Percentiles rank a stretch among this genome's conserved stretches.
These are phyloP conservation scores for Saccharomycopsis sp. DNA, from an alignment of 805 yeast genomes.

Conservation along the genomic window DNA sequence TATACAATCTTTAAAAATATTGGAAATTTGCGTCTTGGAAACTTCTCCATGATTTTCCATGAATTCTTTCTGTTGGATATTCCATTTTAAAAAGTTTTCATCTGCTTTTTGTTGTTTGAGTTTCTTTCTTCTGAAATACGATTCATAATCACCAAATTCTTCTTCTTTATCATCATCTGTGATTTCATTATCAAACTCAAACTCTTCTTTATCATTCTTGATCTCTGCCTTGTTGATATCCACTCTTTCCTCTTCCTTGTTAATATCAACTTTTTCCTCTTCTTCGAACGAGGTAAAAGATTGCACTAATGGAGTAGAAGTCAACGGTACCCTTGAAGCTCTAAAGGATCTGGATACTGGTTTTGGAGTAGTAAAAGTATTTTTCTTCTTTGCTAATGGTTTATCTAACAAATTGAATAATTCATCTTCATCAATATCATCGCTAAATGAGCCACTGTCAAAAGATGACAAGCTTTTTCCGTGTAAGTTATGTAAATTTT, in stretches of 20 bases:
- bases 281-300: background rate
- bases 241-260: background rate
- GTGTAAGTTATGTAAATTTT: no score
- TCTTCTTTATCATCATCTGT: slow-evolving; percentile 3
- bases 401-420: no score
- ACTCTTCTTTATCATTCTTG: background rate
- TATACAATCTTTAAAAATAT: slow-evolving; percentile 49
- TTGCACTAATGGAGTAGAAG: background rate
- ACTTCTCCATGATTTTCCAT: slow-evolving; percentile 15
- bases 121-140: slow-evolving; percentile 53
- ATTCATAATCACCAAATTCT: slow-evolving; percentile 54
- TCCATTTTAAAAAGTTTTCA: slow-evolving; percentile 39
- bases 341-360: background rate
- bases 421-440: no score
- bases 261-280: background rate
- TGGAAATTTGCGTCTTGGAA: slow-evolving; percentile 1
- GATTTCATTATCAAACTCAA: background rate
- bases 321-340: no score
- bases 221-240: background rate
- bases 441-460: no score
- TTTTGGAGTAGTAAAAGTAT: background rate
- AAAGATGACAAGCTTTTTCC: no score
- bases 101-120: slow-evolving; percentile 53
- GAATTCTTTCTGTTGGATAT: slow-evolving; percentile 26
- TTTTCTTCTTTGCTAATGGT: no score